phyloP scores from a whole-genome alignment of 805 yeast genomes.

The Candida boleticola region DNA sequence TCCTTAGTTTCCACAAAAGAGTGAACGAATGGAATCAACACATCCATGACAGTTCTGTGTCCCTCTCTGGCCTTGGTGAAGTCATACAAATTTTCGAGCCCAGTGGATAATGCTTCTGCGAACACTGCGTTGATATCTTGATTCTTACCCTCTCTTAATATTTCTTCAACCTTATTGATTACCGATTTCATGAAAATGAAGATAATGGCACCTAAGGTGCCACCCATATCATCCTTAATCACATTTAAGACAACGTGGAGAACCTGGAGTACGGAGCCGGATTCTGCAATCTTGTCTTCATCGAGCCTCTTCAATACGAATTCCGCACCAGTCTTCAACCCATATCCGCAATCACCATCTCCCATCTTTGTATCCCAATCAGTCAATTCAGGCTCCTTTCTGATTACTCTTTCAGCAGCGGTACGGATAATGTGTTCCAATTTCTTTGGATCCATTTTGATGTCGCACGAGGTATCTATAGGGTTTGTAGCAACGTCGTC shows the following conservation, averaged over 20 bases:
- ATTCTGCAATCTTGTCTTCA: conserved; percentile 15
- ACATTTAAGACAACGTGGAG: conserved; percentile 20
- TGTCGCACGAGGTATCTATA: conserved; percentile 6
- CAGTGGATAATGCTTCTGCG: conserved; percentile 18
- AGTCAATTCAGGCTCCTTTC: conserved; percentile 34
- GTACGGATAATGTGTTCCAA: conserved; percentile 16
- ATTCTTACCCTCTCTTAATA: conserved; percentile 9
- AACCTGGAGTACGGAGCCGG: conserved; percentile 23
- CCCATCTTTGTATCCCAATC: conserved; percentile 43
- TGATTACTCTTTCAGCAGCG: conserved; percentile 27
- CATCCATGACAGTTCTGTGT: conserved; percentile 40
- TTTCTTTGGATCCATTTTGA: conserved; percentile 14
- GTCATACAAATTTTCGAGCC: conserved; percentile 25
- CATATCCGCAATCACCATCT: conserved; percentile 45
- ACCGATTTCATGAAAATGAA: conserved; percentile 29
- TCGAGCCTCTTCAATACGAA: conserved; percentile 22
- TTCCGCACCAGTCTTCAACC: conserved; percentile 32
- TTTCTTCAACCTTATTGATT: conserved; percentile 15
- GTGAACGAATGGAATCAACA: conserved; percentile 32
- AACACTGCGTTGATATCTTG: conserved; percentile 12
- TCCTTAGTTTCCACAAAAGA: conserved; percentile 18
- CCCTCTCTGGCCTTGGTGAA: conserved; percentile 39
- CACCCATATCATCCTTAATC: conserved; percentile 37
- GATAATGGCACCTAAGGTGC: conserved; percentile 37
- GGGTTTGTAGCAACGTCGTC: conserved; percentile 14